These are phyloP conservation scores for Candida nemodendra DNA, from an alignment of 805 yeast species.

Conservation along the genomic window DNA sequence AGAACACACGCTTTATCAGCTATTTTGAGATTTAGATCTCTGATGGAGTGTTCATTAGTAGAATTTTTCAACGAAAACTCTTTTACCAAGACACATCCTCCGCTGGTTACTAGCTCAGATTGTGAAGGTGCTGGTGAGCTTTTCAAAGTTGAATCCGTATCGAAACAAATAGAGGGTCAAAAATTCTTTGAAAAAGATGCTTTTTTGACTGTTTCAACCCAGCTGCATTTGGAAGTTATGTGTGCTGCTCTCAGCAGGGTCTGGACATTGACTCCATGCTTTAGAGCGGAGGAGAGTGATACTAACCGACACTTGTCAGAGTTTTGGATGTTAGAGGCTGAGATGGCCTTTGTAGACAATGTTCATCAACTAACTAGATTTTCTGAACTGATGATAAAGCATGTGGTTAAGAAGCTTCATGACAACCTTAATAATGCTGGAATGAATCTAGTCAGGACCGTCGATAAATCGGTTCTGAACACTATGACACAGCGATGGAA, in stretches of 20 bases:
- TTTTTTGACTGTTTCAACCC: slow-evolving; percentile 86
- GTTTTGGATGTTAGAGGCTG: slow-evolving; percentile 98
- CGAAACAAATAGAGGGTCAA: slow-evolving; percentile 21
- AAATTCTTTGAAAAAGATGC: slow-evolving; percentile 65
- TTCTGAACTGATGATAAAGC: slow-evolving; percentile 68
- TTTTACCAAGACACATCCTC: slow-evolving; percentile 79
- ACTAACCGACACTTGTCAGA: slow-evolving; percentile 91
- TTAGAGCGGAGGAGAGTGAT: slow-evolving; percentile 89
- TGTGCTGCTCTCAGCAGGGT: slow-evolving; percentile 74
- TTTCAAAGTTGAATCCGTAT: slow-evolving; percentile 50
- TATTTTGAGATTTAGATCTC: slow-evolving; percentile 70
- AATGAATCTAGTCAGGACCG: slow-evolving; percentile 37
- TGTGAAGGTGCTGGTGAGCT: slow-evolving; percentile 98
- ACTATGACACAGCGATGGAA: slow-evolving; percentile 58
- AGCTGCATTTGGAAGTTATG: slow-evolving; percentile 81
- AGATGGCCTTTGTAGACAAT: slow-evolving; percentile 62
- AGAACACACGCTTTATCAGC: slow-evolving; percentile 65
- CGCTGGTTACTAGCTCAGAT: slow-evolving; percentile 82
- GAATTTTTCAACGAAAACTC: slow-evolving; percentile 52
- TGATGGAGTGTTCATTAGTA: slow-evolving; percentile 51
- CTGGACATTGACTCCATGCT: slow-evolving; percentile 89
- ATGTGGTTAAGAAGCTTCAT: slow-evolving; percentile 37
- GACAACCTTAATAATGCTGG: slow-evolving; percentile 28
- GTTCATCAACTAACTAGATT: slow-evolving; percentile 62
- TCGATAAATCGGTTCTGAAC: slow-evolving; percentile 37